Percentiles rank a stretch among this genome's conserved stretches.
These are phyloP conservation scores for Collariella sp. DNA, from an alignment of 495 filamentous ascomycete species.

Conservation along the genomic window DNA sequence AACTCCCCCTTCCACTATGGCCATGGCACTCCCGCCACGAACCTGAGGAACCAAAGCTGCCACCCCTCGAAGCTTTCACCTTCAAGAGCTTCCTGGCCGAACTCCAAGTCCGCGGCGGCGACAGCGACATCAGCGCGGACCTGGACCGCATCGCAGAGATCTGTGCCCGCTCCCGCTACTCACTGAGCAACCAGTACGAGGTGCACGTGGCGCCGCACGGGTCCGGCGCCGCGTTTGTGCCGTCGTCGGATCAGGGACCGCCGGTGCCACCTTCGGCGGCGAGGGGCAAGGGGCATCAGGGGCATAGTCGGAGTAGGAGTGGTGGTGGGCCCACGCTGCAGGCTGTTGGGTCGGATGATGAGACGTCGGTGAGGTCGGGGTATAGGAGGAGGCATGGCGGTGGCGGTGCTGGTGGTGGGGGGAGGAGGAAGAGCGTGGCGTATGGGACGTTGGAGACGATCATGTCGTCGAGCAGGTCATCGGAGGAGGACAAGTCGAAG, in stretches of 20 bases:
- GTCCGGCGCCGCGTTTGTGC: slow-evolving; percentile 34
- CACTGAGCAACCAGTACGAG: slow-evolving; percentile 50
- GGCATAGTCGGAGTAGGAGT: slow-evolving; percentile 11
- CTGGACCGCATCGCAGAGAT: slow-evolving; percentile 52
- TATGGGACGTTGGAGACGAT: slow-evolving; percentile 50
- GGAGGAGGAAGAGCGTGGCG: slow-evolving; percentile 37
- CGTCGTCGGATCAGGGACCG: too few species aligned
- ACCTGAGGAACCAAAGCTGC: slow-evolving; percentile 30
- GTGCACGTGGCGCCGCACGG: slow-evolving; percentile 50
- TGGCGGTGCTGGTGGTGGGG: too few species aligned
- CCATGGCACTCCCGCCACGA: slow-evolving; percentile 18
- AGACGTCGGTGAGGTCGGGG: slow-evolving; percentile 17
- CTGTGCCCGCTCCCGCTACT: slow-evolving; percentile 47
- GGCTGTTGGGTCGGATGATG: slow-evolving; percentile 42
- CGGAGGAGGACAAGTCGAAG: slow-evolving; percentile 42
- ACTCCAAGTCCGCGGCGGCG: slow-evolving; percentile 26
- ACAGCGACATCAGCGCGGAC: slow-evolving; percentile 36
- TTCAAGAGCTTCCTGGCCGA: slow-evolving; percentile 51
- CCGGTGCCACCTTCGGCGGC: slow-evolving; percentile 7
- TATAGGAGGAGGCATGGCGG: slow-evolving; percentile 24
- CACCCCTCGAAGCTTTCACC: slow-evolving; percentile 48
- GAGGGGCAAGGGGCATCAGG: too few species aligned
- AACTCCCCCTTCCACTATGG: slow-evolving; percentile 18
- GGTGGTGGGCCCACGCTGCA: slow-evolving; percentile 39
- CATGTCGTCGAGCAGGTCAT: slow-evolving; percentile 48